Evolutionary conservation across 225 moss, liverwort and hornwort genomes (phyloP), one percentile per base, ranked within the genome.

Genomic region (Polytrichum formosum): DNA sequence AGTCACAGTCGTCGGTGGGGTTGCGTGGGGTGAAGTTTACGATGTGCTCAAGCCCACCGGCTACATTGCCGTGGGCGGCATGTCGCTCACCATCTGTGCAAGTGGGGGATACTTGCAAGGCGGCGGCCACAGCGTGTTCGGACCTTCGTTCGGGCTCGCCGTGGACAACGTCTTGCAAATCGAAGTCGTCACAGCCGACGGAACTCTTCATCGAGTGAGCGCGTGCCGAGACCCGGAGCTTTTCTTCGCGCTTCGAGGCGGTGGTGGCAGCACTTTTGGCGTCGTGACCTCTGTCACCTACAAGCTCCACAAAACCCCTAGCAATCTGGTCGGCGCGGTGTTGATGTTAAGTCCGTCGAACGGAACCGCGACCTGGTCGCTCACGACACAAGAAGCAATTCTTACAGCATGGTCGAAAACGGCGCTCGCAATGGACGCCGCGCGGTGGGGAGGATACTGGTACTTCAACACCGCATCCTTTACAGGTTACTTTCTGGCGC

Each of bases 31-130:
- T 5, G 71, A 21, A 66, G 63, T 68, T 17, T 74, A 2, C 21
- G 55, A 6, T 63, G 69, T 19, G 64, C 73, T 68, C 5, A 66
- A n/a, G 31, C 19, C 67, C 5, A 67, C 73, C 2, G 70, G 31
- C 18, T 78, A 70, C 30, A 71, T 74, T 10, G 19, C 70, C 10
- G 25, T 74, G 17, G 81, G 70, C 23, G 70, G 61, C 30, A 37
- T 62, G 66, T 54, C 29, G 5, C 70, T 3, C 37, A 78, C 78
- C 19, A 55, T 77, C n/a, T 1, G 73, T 22, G 69, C 75, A 2
- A 37, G 60, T 6, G 75, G 79, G 2, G 79, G 82, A 13, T 76
- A 69, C 25, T 20, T 63, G 1, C 79, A 79, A 56, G 79, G 82
- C 1, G 79, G 72, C 26, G 75, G 82, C 8, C 82, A 83, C 18